phyloP scores from a whole-genome alignment of 495 filamentous ascomycete genomes.

The Aspergillus avenaceus region DNA sequence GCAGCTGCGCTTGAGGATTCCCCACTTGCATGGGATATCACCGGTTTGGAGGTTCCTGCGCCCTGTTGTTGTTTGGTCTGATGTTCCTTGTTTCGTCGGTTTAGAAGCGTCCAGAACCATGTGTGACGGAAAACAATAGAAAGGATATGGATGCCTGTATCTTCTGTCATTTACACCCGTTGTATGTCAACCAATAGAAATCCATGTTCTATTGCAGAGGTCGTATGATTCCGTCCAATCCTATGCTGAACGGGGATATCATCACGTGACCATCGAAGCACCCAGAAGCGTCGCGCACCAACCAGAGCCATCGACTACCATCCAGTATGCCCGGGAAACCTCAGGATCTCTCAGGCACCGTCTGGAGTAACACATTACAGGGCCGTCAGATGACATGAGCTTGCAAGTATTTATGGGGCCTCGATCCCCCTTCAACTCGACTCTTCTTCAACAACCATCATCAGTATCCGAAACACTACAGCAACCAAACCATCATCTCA shows the following conservation, averaged over 20 bases:
- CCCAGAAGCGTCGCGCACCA: conserved; percentile 24
- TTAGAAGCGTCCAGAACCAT: not conserved
- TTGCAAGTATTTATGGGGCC: too few relatives aligned
- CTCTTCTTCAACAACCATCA: conserved; percentile 3
- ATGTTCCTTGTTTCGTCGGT: not conserved
- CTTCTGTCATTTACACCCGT: too few relatives aligned
- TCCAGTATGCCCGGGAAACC: not conserved
- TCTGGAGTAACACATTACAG: not conserved
- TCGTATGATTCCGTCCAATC: not conserved
- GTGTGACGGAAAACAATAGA: not conserved
- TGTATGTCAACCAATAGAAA: not conserved
- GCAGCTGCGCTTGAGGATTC: not conserved
- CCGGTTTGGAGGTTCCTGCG: not conserved
- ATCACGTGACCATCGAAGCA: conserved; percentile 26
- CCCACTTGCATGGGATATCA: not conserved
- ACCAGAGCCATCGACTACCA: conserved; percentile 6
- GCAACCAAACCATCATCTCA: not conserved
- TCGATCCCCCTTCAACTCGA: conserved; percentile 3
- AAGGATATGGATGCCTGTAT: too few relatives aligned
- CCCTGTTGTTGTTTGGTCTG: not conserved
- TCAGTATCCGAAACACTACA: not conserved
- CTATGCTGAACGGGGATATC: not conserved
- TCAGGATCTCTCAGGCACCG: conserved; percentile 9
- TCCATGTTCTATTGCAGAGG: not conserved
- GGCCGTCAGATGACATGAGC: conserved; percentile 11